Conservation (phyloP, 371 early-diverging fungal genomes). For the Mucor plumbeus region DNA sequence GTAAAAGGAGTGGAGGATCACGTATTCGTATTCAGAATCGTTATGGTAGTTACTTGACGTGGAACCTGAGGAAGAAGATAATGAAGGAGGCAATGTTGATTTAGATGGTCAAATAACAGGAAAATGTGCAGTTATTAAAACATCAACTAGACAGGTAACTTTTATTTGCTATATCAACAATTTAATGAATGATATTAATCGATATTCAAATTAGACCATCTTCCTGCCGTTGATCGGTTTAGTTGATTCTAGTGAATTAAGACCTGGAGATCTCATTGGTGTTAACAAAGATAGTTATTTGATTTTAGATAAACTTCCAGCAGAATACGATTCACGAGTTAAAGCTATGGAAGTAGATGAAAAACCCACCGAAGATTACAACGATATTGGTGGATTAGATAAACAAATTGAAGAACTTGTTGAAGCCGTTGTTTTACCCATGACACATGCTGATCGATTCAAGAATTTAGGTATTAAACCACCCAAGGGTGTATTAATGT, state of each 20-base stretch:
- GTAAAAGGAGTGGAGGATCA: background rate
- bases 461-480: constrained; percentile 96
- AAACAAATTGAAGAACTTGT: constrained; percentile 99
- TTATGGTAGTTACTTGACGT: constrained; percentile 83
- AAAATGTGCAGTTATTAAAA: constrained; percentile 98
- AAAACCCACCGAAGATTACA: constrained; percentile 99
- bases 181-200: background rate
- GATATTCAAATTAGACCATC: constrained; percentile 68
- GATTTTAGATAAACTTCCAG: constrained; percentile 97
- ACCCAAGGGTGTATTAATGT: constrained; percentile 99
- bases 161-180: no score
- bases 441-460: constrained; percentile 97
- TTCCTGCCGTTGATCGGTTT: constrained; percentile 98
- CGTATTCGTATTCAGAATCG: background rate
- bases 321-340: constrained; percentile 99
- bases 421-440: constrained; percentile 98
- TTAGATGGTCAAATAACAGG: constrained; percentile 92
- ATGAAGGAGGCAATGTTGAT: constrained; percentile 95
- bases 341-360: constrained; percentile 99
- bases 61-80: constrained; percentile 81
- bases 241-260: constrained; percentile 91
- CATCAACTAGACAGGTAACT: constrained; percentile 91
- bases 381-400: constrained; percentile 98
- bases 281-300: constrained; percentile 99
- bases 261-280: constrained; percentile 99